phyloP scores from a whole-genome alignment of 805 yeast genomes.

The Spathaspora boniae region DNA sequence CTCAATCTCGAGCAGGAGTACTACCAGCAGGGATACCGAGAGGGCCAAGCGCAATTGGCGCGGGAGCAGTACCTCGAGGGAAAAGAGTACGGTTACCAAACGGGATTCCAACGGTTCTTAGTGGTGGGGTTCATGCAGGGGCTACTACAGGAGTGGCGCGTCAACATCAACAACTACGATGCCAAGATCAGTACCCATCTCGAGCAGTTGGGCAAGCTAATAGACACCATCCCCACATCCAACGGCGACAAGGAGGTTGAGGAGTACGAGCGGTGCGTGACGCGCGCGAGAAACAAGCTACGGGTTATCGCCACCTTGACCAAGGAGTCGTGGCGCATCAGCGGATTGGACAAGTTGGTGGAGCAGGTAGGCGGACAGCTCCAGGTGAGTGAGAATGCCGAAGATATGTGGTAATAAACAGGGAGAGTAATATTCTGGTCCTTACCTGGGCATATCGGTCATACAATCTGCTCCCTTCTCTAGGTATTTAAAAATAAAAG shows the following conservation, averaged over 20 bases:
- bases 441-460: background rate
- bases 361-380: constrained; percentile 37
- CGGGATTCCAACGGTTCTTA: constrained; percentile 68
- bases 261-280: constrained; percentile 47
- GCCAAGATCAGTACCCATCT: constrained; percentile 15
- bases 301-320: constrained; percentile 43
- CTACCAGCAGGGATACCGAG: constrained; percentile 67
- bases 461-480: background rate
- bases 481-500: constrained; percentile 23
- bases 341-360: constrained; percentile 27
- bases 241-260: constrained; percentile 59
- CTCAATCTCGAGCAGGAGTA: constrained; percentile 57
- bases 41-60: constrained; percentile 64
- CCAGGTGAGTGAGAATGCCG: constrained; percentile 33
- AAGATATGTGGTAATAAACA: constrained; percentile 43
- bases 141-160: constrained; percentile 38
- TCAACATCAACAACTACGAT: constrained; percentile 15
- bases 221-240: constrained; percentile 17
- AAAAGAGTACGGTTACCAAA: constrained; percentile 77
- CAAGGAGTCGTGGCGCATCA: constrained; percentile 29
- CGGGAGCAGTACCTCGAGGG: constrained; percentile 68
- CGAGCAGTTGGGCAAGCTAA: constrained; percentile 27
- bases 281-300: constrained; percentile 59
- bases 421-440: too few relatives aligned
- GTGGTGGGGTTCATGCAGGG: constrained; percentile 68